Evolutionary conservation across 495 filamentous ascomycete genomes (phyloP).

Genomic region (Oidiodendron maius): DNA sequence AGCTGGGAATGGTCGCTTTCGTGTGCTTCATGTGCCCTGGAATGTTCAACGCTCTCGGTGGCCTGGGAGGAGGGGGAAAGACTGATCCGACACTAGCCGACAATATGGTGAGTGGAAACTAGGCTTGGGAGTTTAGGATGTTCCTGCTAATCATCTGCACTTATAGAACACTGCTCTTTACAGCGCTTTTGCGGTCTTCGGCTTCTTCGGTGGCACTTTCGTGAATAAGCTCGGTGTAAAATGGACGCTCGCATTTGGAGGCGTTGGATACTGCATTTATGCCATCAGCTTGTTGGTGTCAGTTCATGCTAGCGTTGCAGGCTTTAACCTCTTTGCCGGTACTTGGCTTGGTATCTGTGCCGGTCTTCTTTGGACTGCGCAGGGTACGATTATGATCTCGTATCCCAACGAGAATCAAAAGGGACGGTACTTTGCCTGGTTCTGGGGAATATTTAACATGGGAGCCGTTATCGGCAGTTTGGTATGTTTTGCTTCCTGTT

Average conservation of each 20-base stretch:
- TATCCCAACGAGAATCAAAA: conserved; percentile 80
- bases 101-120: conserved; percentile 38
- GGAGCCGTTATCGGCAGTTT: conserved; percentile 86
- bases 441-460: conserved; percentile 94
- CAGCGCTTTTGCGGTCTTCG: conserved; percentile 78
- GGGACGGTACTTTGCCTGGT: conserved; percentile 82
- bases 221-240: conserved; percentile 72
- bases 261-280: conserved; percentile 84
- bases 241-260: conserved; percentile 69
- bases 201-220: conserved; percentile 79
- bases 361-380: conserved; percentile 83
- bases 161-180: conserved; percentile 58
- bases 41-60: conserved; percentile 76
- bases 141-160: not conserved
- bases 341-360: conserved; percentile 75
- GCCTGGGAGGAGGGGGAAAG: conserved; percentile 72
- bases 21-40: conserved; percentile 83
- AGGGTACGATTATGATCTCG: conserved; percentile 94
- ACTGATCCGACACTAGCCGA: conserved; percentile 56
- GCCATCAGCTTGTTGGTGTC: conserved; percentile 72
- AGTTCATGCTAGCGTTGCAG: conserved; percentile 71
- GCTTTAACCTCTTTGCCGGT: conserved; percentile 73
- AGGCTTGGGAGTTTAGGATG: conserved; percentile 11
- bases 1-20: conserved; percentile 69
- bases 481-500: conserved; percentile 36